These are phyloP conservation scores for Paramecium sexaurelia DNA, from an alignment of 73 alveolate species.

Conservation along the genomic window DNA sequence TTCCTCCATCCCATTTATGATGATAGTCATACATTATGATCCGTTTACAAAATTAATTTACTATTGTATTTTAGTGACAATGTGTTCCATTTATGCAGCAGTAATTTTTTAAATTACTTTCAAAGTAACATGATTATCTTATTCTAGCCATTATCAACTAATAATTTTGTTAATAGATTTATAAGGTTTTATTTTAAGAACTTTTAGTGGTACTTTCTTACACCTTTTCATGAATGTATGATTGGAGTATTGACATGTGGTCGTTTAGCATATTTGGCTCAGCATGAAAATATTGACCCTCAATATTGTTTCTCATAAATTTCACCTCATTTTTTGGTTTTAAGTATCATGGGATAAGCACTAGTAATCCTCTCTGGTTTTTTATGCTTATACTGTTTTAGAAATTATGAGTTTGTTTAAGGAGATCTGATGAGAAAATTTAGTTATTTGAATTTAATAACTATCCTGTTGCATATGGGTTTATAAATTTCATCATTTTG, in stretches of 20 bases:
- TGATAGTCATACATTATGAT: neutral
- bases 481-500: neutral
- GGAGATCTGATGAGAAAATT: neutral
- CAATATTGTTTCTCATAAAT: neutral
- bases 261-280: neutral
- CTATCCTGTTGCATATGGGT: neutral
- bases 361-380: conserved; percentile 6
- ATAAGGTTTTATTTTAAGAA: neutral
- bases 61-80: neutral
- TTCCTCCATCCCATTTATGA: neutral
- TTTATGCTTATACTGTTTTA: neutral
- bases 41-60: neutral
- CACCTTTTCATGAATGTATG: conserved; percentile 2
- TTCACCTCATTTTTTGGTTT: neutral
- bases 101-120: neutral
- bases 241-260: conserved; percentile 42
- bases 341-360: neutral
- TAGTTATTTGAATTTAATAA: neutral
- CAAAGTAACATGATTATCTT: neutral
- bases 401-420: conserved; percentile 23
- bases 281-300: neutral
- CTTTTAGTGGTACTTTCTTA: conserved; percentile 4
- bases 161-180: neutral
- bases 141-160: neutral
- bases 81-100: neutral